A percentile compares a stretch with the other conserved stretches of the same genome.
These are phyloP conservation scores for Diospyros lotus DNA, from an alignment of 148 eudicot species.

Conservation along the genomic window DNA sequence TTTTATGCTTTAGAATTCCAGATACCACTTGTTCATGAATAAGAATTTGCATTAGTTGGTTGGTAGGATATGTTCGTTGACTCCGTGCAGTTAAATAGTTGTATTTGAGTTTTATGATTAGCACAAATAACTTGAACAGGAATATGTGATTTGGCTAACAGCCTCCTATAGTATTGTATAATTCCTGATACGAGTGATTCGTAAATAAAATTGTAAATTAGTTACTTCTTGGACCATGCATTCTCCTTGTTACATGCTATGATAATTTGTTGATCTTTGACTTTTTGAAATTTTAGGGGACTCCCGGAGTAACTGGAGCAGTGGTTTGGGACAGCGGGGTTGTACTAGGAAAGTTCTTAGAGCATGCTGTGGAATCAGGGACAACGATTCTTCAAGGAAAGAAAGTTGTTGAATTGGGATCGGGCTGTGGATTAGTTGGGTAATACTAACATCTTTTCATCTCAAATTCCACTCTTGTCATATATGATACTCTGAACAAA, in stretches of 20 bases:
- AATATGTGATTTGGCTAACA: neutral
- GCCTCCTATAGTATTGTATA: neutral
- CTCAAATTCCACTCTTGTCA: slow-evolving; percentile 1
- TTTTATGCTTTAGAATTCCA: neutral
- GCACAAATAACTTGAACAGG: neutral
- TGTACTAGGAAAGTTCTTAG: slow-evolving; percentile 79
- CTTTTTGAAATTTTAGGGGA: slow-evolving; percentile 36
- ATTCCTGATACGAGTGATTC: too few species aligned
- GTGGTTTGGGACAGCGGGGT: slow-evolving; percentile 99
- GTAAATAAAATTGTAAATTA: neutral
- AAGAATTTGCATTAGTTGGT: neutral
- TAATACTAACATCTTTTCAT: slow-evolving; percentile 20
- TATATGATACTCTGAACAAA: neutral
- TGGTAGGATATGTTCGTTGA: neutral
- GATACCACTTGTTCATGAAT: neutral
- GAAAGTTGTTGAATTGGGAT: slow-evolving; percentile 84
- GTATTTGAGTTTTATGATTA: neutral
- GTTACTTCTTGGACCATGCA: neutral
- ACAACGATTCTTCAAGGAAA: slow-evolving; percentile 59
- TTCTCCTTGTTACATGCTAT: neutral
- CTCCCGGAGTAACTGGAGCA: slow-evolving; percentile 94
- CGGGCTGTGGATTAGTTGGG: slow-evolving; percentile 97
- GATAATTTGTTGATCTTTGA: neutral
- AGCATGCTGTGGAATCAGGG: slow-evolving; percentile 76
- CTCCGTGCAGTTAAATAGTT: neutral